These are phyloP conservation scores for Boeremia lycopersici DNA, from an alignment of 2,329 filamentous ascomycete genomes.

Conservation along the genomic window DNA sequence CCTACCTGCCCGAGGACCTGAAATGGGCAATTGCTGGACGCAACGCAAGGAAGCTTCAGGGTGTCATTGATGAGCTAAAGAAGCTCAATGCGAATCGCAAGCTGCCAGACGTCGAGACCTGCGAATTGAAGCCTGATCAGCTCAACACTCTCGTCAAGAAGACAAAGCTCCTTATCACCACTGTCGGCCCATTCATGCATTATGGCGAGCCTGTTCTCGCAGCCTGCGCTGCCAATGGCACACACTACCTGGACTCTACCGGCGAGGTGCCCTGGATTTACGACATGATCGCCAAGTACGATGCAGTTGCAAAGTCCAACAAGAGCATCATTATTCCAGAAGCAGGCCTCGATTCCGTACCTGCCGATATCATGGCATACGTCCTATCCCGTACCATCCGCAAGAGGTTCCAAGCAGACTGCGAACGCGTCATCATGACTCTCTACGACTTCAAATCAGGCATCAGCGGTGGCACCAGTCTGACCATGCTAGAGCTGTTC, in stretches of 20 bases:
- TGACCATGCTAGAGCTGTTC: constrained; percentile 67
- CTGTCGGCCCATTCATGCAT: constrained; percentile 67
- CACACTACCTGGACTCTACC: constrained; percentile 71
- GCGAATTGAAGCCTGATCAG: constrained; percentile 55
- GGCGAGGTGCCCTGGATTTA: constrained; percentile 69
- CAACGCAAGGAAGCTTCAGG: constrained; percentile 74
- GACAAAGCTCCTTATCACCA: constrained; percentile 65
- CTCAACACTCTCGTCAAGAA: constrained; percentile 59
- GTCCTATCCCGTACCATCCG: constrained; percentile 61
- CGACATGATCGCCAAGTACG: constrained; percentile 66
- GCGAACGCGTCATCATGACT: constrained; percentile 58
- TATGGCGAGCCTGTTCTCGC: constrained; percentile 69
- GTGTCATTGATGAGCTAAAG: constrained; percentile 70
- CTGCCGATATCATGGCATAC: constrained; percentile 63
- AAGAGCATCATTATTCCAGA: constrained; percentile 67
- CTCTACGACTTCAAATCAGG: constrained; percentile 59
- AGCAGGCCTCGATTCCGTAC: constrained; percentile 66
- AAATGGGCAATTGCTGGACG: constrained; percentile 90
- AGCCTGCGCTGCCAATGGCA: constrained; percentile 68
- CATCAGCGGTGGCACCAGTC: constrained; percentile 64
- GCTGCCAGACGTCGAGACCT: constrained; percentile 50
- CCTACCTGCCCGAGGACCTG: constrained; percentile 72
- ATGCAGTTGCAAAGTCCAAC: constrained; percentile 63
- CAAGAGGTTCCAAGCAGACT: constrained; percentile 56
- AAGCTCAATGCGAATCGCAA: constrained; percentile 70